phyloP scores from a whole-genome alignment of 371 early-diverging fungal species.

The Haplosporangium sp. region DNA sequence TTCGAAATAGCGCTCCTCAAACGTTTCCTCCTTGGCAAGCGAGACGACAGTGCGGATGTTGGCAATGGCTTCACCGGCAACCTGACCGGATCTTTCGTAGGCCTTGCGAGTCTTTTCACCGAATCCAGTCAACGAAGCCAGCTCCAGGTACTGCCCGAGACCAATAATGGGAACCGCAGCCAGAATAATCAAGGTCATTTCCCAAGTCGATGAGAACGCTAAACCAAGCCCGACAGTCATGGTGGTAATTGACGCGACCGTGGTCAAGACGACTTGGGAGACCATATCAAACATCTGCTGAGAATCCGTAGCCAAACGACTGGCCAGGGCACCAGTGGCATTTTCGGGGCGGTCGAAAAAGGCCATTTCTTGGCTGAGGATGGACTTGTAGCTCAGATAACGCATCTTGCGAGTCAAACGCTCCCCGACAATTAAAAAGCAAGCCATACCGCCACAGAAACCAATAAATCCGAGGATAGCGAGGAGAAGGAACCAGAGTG shows the following conservation, averaged over 20 bases:
- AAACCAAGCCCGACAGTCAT: conserved; percentile 60
- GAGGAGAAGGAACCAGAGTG: conserved; percentile 77
- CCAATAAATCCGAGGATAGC: conserved; percentile 82
- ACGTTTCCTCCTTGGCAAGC: conserved; percentile 81
- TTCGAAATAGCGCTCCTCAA: conserved; percentile 68
- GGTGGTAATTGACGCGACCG: conserved; percentile 54
- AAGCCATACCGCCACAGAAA: conserved; percentile 36
- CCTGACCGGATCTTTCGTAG: conserved; percentile 77
- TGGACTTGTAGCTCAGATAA: conserved; percentile 51
- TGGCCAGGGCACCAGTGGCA: conserved; percentile 86
- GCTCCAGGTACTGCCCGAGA: conserved; percentile 54
- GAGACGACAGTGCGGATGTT: conserved; percentile 91
- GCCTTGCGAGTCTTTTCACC: conserved; percentile 73
- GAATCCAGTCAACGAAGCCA: conserved; percentile 58
- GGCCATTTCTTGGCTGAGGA: conserved; percentile 85
- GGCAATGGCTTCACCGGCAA: conserved; percentile 87
- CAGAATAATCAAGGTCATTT: conserved; percentile 70
- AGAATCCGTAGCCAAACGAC: conserved; percentile 89
- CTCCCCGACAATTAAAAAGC: conserved; percentile 44
- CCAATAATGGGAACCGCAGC: conserved; percentile 61
- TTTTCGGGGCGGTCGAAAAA: conserved; percentile 90
- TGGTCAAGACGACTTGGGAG: conserved; percentile 69
- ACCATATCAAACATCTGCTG: conserved; percentile 76
- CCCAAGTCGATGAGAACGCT: conserved; percentile 68
- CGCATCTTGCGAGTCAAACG: conserved; percentile 49